Percentiles rank a stretch among this genome's conserved stretches.
Evolutionary conservation across 805 yeast species (phyloP).

Genomic region (Cyberlindnera meyerae): DNA sequence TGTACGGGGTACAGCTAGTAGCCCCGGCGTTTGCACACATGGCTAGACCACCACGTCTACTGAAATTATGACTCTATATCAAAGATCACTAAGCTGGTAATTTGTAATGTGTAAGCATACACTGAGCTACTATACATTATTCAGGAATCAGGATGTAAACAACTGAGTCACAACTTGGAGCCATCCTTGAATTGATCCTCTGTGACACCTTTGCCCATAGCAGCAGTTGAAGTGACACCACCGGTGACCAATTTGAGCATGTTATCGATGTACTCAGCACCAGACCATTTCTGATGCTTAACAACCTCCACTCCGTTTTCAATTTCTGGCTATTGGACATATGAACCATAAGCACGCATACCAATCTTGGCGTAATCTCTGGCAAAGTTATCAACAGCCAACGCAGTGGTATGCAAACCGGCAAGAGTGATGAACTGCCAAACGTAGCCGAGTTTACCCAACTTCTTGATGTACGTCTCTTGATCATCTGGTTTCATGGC

Average conservation of each 20-base stretch:
- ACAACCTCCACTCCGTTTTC: constrained; percentile 89
- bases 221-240: constrained; percentile 93
- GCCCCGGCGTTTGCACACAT: too few species aligned
- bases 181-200: constrained; percentile 81
- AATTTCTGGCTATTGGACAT: constrained; percentile 83
- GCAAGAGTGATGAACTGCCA: constrained; percentile 99
- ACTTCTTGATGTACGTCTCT: constrained; percentile 81
- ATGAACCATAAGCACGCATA: constrained; percentile 92
- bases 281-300: constrained; percentile 98
- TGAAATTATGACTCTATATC: too few species aligned
- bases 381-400: constrained; percentile 83
- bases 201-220: constrained; percentile 98
- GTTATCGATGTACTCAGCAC: constrained; percentile 94
- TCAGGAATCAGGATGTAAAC: constrained; percentile 4
- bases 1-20: too few species aligned
- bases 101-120: too few species aligned
- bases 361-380: constrained; percentile 74
- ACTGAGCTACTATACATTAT: too few species aligned
- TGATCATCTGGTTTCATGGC: constrained; percentile 88
- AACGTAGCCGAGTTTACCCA: constrained; percentile 84
- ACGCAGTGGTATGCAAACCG: constrained; percentile 92
- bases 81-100: neutral
- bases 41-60: too few species aligned
- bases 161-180: constrained; percentile 10
- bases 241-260: constrained; percentile 87